phyloP scores from a whole-genome alignment of 805 yeast genomes.

The Brettanomyces naardenensis region DNA sequence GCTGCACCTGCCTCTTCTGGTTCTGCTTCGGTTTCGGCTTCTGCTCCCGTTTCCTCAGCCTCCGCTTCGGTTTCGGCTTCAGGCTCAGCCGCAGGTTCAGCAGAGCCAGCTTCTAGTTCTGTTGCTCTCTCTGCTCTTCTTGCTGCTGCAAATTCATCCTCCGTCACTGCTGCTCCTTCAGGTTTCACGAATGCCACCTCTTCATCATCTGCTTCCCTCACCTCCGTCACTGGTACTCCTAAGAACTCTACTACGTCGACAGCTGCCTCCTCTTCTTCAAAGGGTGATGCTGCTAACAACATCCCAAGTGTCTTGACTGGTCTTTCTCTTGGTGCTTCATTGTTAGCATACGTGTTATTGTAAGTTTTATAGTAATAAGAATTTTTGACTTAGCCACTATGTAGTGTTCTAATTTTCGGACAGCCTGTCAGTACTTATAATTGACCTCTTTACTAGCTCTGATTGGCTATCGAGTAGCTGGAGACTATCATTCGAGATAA shows the following conservation, averaged over 20 bases:
- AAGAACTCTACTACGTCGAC: constrained; percentile 1
- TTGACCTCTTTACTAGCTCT: no score
- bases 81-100: constrained; percentile 1
- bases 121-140: background rate
- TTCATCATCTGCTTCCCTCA: no score
- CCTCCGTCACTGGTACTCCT: no score
- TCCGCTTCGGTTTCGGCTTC: constrained; percentile 5
- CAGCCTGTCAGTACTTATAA: no score
- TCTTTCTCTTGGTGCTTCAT: constrained; percentile 2
- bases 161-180: background rate
- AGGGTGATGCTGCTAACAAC: background rate
- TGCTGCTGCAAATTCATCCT: background rate
- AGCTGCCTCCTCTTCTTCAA: background rate
- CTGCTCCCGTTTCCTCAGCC: constrained; percentile 5
- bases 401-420: no score
- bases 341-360: constrained; percentile 3
- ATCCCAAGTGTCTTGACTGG: background rate
- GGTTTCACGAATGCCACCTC: background rate
- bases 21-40: background rate
- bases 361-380: constrained; percentile 1
- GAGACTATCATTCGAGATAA: no score
- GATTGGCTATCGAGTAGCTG: no score
- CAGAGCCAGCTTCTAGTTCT: constrained; percentile 1
- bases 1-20: background rate
- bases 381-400: no score